Conservation (phyloP, 1,139 yeast species). For the Suhomyces taliae region DNA sequence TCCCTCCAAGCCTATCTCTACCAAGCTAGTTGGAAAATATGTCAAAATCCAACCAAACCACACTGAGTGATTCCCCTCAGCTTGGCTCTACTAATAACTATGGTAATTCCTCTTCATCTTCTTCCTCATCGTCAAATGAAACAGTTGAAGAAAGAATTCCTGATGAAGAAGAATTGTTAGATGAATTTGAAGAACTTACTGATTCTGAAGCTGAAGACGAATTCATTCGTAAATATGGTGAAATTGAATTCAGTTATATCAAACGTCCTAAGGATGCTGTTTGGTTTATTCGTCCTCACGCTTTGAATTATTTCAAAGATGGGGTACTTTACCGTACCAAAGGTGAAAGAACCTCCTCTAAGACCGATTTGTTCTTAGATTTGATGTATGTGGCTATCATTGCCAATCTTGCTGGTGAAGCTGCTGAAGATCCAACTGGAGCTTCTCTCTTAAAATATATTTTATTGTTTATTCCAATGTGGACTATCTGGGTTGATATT, state of each 20-base stretch:
- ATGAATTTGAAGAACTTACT: conserved; percentile 18
- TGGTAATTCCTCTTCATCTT: background rate
- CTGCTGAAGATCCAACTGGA: conserved; percentile 53
- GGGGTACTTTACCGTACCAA: conserved; percentile 58
- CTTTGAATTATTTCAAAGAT: conserved; percentile 60
- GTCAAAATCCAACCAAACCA: background rate
- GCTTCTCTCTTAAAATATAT: conserved; percentile 48
- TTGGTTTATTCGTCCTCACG: conserved; percentile 57
- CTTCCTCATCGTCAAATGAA: background rate
- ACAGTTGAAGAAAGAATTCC: background rate
- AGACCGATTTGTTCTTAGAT: conserved; percentile 60
- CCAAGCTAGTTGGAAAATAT: background rate
- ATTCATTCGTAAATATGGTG: conserved; percentile 52
- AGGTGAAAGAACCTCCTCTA: conserved; percentile 53
- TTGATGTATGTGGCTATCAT: conserved; percentile 65
- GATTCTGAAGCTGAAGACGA: conserved; percentile 46
- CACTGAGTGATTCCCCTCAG: background rate
- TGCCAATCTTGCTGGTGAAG: conserved; percentile 58
- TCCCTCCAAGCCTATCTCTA: background rate
- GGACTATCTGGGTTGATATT: conserved; percentile 65
- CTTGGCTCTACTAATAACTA: background rate
- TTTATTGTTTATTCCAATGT: conserved; percentile 56
- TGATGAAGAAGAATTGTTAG: background rate
- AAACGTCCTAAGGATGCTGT: conserved; percentile 42
- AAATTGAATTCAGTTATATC: conserved; percentile 49